Percentiles rank a stretch among this genome's conserved stretches.
Conservation (phyloP, 2,329 filamentous ascomycete species). For the Colletotrichum graminicola region DNA sequence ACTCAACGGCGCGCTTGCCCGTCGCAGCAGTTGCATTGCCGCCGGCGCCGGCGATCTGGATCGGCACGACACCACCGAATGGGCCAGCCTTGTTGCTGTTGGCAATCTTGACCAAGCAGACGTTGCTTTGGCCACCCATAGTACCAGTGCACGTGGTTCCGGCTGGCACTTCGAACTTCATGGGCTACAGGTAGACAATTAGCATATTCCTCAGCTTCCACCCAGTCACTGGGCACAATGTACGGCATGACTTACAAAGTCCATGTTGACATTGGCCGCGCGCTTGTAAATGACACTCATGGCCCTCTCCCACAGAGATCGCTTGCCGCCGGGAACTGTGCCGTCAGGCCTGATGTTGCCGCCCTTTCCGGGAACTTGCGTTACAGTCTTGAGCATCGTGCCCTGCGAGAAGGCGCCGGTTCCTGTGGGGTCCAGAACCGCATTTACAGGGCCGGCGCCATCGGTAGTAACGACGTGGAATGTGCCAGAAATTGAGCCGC, state of each 20-base stretch:
- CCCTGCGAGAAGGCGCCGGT: conserved; percentile 51
- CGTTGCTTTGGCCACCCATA: conserved; percentile 49
- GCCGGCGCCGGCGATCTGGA: conserved; percentile 52
- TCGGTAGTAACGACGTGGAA: conserved; percentile 58
- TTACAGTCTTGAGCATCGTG: conserved; percentile 46
- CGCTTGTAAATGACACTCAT: conserved; percentile 46
- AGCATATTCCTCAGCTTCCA: neutral
- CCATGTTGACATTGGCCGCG: conserved; percentile 49
- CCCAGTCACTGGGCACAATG: neutral
- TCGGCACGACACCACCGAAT: conserved; percentile 55
- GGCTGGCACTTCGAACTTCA: conserved; percentile 53
- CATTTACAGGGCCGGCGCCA: conserved; percentile 55
- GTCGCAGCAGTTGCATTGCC: conserved; percentile 31
- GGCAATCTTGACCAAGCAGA: conserved; percentile 59
- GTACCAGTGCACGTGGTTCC: conserved; percentile 55
- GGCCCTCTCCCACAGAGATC: conserved; percentile 41
- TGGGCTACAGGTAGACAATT: conserved; percentile 42
- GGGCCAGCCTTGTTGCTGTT: conserved; percentile 56
- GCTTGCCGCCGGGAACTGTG: conserved; percentile 16
- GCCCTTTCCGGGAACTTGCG: conserved; percentile 53
- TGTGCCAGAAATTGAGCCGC: conserved; percentile 52
- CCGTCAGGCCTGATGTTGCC: conserved; percentile 50
- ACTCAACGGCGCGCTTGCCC: conserved; percentile 28
- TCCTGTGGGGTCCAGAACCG: conserved; percentile 54
- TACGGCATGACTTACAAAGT: conserved; percentile 43